phyloP scores from a whole-genome alignment of 1,284 basidiomycete genomes.

The Amylostereum areolatum region DNA sequence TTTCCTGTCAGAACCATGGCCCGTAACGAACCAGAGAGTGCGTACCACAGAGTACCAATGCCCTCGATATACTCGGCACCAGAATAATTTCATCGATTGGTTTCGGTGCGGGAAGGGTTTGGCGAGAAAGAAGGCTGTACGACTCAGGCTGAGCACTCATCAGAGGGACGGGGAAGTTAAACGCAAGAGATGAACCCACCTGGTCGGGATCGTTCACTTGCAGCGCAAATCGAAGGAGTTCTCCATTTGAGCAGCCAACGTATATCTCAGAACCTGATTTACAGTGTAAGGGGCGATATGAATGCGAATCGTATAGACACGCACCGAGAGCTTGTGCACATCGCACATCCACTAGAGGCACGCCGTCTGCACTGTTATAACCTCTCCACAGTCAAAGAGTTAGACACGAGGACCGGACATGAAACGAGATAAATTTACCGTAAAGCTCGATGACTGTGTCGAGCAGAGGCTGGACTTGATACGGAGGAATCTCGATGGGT shows the following conservation, averaged over 20 bases:
- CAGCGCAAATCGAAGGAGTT: slow-evolving; percentile 61
- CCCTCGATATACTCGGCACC: slow-evolving; percentile 66
- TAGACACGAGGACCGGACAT: background rate
- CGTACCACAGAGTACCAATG: slow-evolving; percentile 68
- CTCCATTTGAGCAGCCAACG: slow-evolving; percentile 67
- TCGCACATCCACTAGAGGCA: slow-evolving; percentile 19
- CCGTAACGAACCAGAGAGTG: slow-evolving; percentile 1
- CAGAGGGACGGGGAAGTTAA: background rate
- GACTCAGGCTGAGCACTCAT: slow-evolving; percentile 43
- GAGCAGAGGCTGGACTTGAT: slow-evolving; percentile 49
- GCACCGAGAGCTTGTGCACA: slow-evolving; percentile 32
- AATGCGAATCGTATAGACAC: slow-evolving; percentile 7
- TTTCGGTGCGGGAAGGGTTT: slow-evolving; percentile 54
- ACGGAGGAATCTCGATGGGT: slow-evolving; percentile 50
- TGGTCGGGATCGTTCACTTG: slow-evolving; percentile 47
- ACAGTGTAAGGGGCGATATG: background rate
- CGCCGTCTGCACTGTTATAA: slow-evolving; percentile 9
- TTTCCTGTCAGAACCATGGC: slow-evolving; percentile 3
- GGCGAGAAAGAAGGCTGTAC: slow-evolving; percentile 63
- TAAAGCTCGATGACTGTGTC: slow-evolving; percentile 30
- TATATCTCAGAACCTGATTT: slow-evolving; percentile 63
- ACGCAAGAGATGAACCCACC: slow-evolving; percentile 29
- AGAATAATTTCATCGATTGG: slow-evolving; percentile 75
- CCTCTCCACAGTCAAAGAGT: background rate
- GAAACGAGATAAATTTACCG: slow-evolving; percentile 14